Base-by-base conservation (phyloP, 768 basidiomycete species). In the Collybia sordida region DNA sequence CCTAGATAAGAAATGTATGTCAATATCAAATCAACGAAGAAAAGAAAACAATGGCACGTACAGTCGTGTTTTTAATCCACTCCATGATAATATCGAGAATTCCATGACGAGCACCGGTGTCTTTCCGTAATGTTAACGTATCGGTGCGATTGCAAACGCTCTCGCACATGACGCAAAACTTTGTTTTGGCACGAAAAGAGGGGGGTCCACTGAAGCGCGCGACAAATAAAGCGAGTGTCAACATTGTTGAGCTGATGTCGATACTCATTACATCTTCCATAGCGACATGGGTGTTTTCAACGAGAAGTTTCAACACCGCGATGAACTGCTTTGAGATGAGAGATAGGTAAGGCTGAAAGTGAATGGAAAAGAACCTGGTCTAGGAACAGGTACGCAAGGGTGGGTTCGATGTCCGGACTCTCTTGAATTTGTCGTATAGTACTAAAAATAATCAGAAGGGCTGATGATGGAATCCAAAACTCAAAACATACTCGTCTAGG, bases 71-170 rank as follows among this genome's bases (percentile, higher is more conserved):
- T 45, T 79, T 75, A 36, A 90, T 81, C 93, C 93, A 96, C 38
- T 87, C 83, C 62, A 86, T 73, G n/a, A 95, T 71, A 25, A 80
- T 77, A 51, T 94, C 90, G 21, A 93, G 72, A 34, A 93, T 79
- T 31, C 76, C 74, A 62, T 90, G 87, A 11, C 90, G 81, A 12
- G 82, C 74, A 47, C 69, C 66, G 52, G 74, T 81, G 57, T 90
- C 88, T 63, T 85, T 89, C 14, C 84, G 84, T 55, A 88, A 63
- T 19, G 77, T 76, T 18, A 91, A 63, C 6, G 75, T 72, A 48
- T 87, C 86, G 3, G 75, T 71, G 19, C 84, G 81, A 35, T 77
- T 75, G 58, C 87, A 83, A 14, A 87, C 75, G 37, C 75, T 79
- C 51, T 90, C 88, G 55, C 83, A 83, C 25, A 94, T 74, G 21